These are phyloP conservation scores for Picea mariana DNA, from an alignment of 83 land plant genomes.

Conservation along the genomic window DNA sequence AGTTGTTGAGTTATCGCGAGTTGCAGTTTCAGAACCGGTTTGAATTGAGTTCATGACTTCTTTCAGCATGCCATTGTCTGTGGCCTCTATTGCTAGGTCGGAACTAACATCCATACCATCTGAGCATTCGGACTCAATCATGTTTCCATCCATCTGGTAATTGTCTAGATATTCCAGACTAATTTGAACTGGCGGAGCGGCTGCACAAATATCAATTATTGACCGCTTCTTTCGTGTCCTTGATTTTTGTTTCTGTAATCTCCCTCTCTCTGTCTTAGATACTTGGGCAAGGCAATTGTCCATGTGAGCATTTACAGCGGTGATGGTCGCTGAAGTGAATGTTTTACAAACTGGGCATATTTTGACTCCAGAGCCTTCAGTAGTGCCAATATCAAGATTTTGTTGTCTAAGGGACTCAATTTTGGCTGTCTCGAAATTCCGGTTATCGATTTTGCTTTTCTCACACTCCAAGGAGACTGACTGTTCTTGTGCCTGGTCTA, in stretches of 20 bases:
- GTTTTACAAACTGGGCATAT: slow-evolving; percentile 70
- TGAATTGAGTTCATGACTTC: background rate
- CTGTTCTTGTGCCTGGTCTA: background rate
- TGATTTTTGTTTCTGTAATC: slow-evolving; percentile 26
- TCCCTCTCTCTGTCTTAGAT: slow-evolving; percentile 22
- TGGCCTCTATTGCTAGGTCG: background rate
- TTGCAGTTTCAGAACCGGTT: background rate
- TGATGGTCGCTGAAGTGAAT: slow-evolving; percentile 55
- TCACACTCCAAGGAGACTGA: background rate
- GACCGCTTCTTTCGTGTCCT: slow-evolving; percentile 54
- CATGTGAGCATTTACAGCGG: slow-evolving; percentile 78
- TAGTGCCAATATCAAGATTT: background rate
- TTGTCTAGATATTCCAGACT: background rate
- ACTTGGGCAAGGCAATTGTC: slow-evolving; percentile 64
- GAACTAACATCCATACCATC: background rate
- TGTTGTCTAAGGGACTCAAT: background rate
- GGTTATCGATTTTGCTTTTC: background rate
- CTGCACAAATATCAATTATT: slow-evolving; percentile 55
- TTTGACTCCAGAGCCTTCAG: slow-evolving; percentile 20
- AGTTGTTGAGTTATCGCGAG: background rate
- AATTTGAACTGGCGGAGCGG: slow-evolving; percentile 20
- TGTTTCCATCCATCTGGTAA: background rate
- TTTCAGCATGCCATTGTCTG: background rate
- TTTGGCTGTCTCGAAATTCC: background rate
- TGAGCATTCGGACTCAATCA: background rate